Conservation (phyloP, 108 stramenopile species). For the Nitzschia sp. region DNA sequence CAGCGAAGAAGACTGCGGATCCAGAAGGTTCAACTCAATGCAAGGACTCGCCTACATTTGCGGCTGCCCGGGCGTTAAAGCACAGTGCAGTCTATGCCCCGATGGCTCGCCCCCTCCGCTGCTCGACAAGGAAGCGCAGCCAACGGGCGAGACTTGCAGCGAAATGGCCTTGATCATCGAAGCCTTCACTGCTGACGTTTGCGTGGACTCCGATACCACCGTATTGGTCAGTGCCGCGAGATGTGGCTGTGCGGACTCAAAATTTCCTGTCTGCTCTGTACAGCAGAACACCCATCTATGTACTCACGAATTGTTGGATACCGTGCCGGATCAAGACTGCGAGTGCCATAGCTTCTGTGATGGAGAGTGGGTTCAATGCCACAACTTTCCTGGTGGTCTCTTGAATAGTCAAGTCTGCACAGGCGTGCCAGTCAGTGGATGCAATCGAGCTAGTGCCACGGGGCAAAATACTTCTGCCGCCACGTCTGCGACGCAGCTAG, state of each 20-base stretch:
- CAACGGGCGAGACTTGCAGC: constrained; percentile 7
- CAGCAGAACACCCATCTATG: constrained; percentile 29
- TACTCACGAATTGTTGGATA: constrained; percentile 24
- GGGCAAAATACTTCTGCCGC: neutral
- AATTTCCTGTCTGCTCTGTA: constrained; percentile 13
- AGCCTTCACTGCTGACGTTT: neutral
- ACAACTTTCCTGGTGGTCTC: constrained; percentile 11
- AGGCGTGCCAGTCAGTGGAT: constrained; percentile 21
- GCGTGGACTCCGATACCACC: constrained; percentile 6
- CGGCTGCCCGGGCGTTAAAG: constrained; percentile 22
- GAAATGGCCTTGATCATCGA: constrained; percentile 11
- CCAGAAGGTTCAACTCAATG: constrained; percentile 5
- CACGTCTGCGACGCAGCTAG: too few relatives aligned
- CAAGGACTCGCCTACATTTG: constrained; percentile 28
- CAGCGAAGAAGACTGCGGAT: constrained; percentile 7
- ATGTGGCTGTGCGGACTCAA: neutral
- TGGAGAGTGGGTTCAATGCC: constrained; percentile 9
- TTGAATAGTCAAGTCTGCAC: neutral
- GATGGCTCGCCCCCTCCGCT: constrained; percentile 5
- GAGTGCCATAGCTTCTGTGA: constrained; percentile 34
- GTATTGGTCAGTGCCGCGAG: neutral
- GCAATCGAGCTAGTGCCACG: constrained; percentile 19
- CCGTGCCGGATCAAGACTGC: constrained; percentile 10
- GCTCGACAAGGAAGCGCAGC: neutral
- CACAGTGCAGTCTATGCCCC: constrained; percentile 25